Evolutionary conservation across 2,329 filamentous ascomycete genomes (phyloP), one percentile per base, ranked within the genome.

Genomic region (Raffaelea albimanens): DNA sequence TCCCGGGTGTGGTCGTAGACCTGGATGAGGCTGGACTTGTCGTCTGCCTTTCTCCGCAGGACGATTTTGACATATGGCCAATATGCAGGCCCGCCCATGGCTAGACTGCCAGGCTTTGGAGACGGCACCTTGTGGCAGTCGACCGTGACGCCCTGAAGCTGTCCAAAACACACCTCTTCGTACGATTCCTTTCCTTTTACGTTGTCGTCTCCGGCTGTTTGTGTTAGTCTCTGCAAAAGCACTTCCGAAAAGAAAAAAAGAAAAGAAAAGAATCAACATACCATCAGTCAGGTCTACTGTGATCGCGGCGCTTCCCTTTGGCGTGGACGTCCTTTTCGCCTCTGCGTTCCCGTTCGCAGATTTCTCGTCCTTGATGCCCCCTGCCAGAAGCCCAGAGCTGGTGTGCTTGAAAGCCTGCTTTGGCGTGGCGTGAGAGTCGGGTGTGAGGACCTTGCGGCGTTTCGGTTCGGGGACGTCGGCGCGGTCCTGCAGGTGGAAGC

Each of bases 91-190:
- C 76, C 68, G 55, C 78, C 80, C 10, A 85, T 68, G 19, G 74
- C 68, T 50, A 78, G 72, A 21, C 74, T 71, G 25, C 75, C 75
- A 1, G 83, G 80, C 56, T 82, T 87, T 0, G 82, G 80, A 2
- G 73, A 77, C 1, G 87, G 88, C 2, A 91, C 78, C 33, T 71
- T 67, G 56, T 79, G 74, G 51, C 83, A 84, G 53, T 82, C 80
- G 39, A 93, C 69, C 46, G 69, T 76, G 2, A 81, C 77, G 18
- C 73, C 75, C 47, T 87, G 81, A 19, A 94, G 65, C 65, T 85
- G 84, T 39, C 88, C 88, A 58, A 86, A 89, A 64, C 87, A 94
- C 3, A 94, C 83, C 58, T 87, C 80, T 19, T 81, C 74, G 42
- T 71, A 75, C 25, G 79, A 72, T 48, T 85, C 75, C 39, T 74